Conservation (phyloP, 805 yeast genomes). For the Kodamaea sagamina region DNA sequence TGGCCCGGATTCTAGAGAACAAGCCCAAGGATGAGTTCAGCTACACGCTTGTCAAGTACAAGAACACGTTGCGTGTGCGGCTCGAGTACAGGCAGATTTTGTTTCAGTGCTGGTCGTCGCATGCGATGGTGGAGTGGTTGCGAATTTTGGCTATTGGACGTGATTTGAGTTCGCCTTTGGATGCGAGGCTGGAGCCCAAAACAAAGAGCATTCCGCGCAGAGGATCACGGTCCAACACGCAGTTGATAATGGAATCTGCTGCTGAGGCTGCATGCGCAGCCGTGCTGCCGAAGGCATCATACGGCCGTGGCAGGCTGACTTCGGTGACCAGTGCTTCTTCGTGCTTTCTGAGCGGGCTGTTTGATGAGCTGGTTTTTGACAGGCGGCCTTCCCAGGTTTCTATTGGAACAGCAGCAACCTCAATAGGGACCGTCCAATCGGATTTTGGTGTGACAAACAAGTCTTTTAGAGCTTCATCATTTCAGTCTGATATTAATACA, state of each 20-base stretch:
- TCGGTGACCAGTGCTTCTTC: not conserved
- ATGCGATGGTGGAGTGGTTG: conserved; percentile 41
- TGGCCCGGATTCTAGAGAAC: conserved; percentile 19
- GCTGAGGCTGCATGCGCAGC: not conserved
- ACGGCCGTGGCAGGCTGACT: not conserved
- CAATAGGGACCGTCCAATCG: no score
- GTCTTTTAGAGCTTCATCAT: not conserved
- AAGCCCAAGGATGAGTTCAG: conserved; percentile 9
- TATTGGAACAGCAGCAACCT: not conserved
- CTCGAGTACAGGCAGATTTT: conserved; percentile 41
- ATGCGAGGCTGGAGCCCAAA: conserved; percentile 24
- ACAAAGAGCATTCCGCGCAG: conserved; percentile 25
- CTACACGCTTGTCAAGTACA: conserved; percentile 28
- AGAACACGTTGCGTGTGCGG: conserved; percentile 38
- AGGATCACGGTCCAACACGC: not conserved
- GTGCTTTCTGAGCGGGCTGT: not conserved
- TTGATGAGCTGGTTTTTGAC: not conserved
- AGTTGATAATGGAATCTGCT: not conserved
- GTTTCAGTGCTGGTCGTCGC: conserved; percentile 45
- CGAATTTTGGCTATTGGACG: conserved; percentile 35
- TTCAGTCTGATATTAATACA: no score
- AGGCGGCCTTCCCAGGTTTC: conserved; percentile 1
- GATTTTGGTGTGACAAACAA: no score
- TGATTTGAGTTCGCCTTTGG: conserved; percentile 36
- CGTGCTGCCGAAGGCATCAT: no score